Conservation (phyloP, 139 green algal genomes). For the Coelastrella sp. region DNA sequence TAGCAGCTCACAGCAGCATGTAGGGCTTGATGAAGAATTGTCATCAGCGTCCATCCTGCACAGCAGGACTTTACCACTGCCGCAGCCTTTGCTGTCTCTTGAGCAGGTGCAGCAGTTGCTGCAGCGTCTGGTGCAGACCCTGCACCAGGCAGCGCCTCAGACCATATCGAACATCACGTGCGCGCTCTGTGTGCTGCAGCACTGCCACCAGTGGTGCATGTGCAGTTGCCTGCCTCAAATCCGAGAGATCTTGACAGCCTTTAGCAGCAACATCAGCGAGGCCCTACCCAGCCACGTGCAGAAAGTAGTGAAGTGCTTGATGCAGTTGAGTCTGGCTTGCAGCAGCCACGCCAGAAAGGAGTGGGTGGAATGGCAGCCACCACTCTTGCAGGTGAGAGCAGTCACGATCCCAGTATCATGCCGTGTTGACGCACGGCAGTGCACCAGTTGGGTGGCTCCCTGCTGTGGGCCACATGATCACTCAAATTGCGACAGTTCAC, state of each 20-base stretch:
- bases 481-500: too few relatives aligned
- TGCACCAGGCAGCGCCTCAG: conserved; percentile 27
- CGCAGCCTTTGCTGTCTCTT: background rate
- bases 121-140: conserved; percentile 15
- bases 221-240: conserved; percentile 34
- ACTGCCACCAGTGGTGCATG: conserved; percentile 49
- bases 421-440: background rate
- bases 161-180: conserved; percentile 49
- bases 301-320: conserved; percentile 35
- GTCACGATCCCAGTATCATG: background rate
- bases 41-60: background rate
- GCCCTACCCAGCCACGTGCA: conserved; percentile 49
- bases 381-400: conserved; percentile 21
- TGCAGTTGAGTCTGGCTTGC: conserved; percentile 23
- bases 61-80: background rate
- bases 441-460: background rate
- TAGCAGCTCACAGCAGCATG: background rate
- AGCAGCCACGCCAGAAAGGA: conserved; percentile 10
- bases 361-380: conserved; percentile 45
- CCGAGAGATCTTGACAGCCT: conserved; percentile 3
- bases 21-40: background rate
- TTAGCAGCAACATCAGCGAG: background rate
- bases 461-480: background rate
- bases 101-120: conserved; percentile 45
- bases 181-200: conserved; percentile 47